phyloP scores from a whole-genome alignment of 768 basidiomycete species.

The Kwoniella botswanensis region DNA sequence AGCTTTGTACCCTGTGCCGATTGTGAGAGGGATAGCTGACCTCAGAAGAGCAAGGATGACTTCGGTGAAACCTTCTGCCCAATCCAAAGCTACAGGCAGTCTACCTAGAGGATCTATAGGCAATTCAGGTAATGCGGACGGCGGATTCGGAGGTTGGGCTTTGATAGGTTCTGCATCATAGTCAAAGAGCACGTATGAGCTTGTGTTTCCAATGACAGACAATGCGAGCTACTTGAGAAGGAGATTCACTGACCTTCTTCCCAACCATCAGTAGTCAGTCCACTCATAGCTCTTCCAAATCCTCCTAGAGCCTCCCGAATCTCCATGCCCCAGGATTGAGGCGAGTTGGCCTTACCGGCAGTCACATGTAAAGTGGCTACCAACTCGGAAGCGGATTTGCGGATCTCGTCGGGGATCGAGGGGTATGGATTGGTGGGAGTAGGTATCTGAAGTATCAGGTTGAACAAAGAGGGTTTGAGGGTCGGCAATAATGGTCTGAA shows the following conservation, averaged over 20 bases:
- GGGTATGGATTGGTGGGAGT: constrained; percentile 13
- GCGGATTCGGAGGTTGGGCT: constrained; percentile 22
- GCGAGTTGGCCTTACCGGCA: constrained; percentile 38
- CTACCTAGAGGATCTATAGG: constrained; percentile 35
- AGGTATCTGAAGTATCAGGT: constrained; percentile 32
- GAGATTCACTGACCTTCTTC: constrained; percentile 34
- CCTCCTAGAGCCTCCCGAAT: constrained; percentile 46
- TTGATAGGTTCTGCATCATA: constrained; percentile 22
- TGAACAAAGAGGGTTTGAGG: constrained; percentile 36
- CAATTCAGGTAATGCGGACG: constrained; percentile 26
- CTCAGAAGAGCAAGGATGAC: constrained; percentile 42
- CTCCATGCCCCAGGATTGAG: constrained; percentile 38
- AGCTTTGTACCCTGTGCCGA: neutral
- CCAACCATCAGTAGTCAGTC: constrained; percentile 40
- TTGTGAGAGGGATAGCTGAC: constrained; percentile 18
- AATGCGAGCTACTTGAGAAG: too few relatives aligned
- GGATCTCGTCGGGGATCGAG: constrained; percentile 19
- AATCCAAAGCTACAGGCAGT: constrained; percentile 28
- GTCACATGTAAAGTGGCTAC: constrained; percentile 39
- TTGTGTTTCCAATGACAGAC: neutral
- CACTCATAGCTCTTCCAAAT: constrained; percentile 30
- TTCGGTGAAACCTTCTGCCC: constrained; percentile 47
- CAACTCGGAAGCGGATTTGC: constrained; percentile 26
- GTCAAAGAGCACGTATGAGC: neutral
- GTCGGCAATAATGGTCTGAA: constrained; percentile 50